A percentile compares a stretch with the other conserved stretches of the same genome.
phyloP scores from a whole-genome alignment of 768 basidiomycete species.

The Gymnopilus dilepis region DNA sequence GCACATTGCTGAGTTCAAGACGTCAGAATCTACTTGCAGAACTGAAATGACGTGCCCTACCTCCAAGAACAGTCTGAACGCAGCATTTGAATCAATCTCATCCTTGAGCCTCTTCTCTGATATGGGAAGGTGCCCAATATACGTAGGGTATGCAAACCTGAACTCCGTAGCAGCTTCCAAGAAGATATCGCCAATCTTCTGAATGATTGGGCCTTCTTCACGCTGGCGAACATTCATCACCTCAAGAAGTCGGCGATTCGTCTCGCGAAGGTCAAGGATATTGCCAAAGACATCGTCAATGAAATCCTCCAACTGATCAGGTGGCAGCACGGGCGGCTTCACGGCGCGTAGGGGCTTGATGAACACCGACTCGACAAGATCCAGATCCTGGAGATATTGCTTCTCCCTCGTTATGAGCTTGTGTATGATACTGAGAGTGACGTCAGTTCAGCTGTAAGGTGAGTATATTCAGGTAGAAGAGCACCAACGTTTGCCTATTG shows the following conservation, averaged over 20 bases:
- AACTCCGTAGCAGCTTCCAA: constrained; percentile 88
- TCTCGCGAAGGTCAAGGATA: constrained; percentile 84
- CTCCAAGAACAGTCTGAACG: constrained; percentile 87
- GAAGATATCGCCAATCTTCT: constrained; percentile 88
- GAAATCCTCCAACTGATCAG: constrained; percentile 73
- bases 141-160: constrained; percentile 82
- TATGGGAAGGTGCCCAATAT: constrained; percentile 81
- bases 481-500: constrained; percentile 71
- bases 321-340: constrained; percentile 49
- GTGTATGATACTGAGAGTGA: constrained; percentile 66
- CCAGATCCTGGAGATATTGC: constrained; percentile 87
- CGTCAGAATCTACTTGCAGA: background rate
- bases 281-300: constrained; percentile 92
- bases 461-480: background rate
- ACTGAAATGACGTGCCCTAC: constrained; percentile 44
- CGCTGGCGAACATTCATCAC: constrained; percentile 85
- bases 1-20: constrained; percentile 45
- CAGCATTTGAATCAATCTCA: constrained; percentile 80
- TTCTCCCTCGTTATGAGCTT: constrained; percentile 90
- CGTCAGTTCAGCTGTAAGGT: background rate
- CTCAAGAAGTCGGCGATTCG: constrained; percentile 83
- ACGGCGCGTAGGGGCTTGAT: constrained; percentile 53
- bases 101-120: constrained; percentile 90
- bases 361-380: constrained; percentile 75
- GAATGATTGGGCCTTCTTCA: constrained; percentile 84